A percentile compares a stretch with the other conserved stretches of the same genome.
Conservation (phyloP, 2,329 filamentous ascomycete genomes). For the Gyromitra esculenta region DNA sequence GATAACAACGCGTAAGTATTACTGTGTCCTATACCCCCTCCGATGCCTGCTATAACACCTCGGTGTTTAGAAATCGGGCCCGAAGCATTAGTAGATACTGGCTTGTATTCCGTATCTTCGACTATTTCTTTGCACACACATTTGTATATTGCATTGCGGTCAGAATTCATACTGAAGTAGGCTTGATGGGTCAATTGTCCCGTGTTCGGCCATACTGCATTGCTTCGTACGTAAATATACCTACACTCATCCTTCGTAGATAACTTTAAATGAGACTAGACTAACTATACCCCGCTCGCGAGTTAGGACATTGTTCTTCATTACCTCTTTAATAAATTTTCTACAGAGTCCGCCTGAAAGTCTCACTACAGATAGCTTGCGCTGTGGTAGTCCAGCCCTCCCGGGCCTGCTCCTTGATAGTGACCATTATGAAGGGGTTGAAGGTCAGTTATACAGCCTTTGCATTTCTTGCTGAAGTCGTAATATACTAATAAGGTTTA, state of each 20-base stretch:
- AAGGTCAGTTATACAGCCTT: background rate
- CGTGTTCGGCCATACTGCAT: background rate
- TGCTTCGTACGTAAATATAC: constrained; percentile 12
- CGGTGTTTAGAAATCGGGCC: background rate
- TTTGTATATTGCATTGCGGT: background rate
- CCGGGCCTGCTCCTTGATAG: background rate
- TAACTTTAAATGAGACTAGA: background rate
- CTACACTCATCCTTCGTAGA: background rate
- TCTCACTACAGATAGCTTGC: background rate
- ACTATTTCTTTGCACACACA: background rate
- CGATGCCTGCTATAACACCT: background rate
- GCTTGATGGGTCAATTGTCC: background rate
- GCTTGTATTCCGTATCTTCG: background rate
- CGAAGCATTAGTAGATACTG: background rate
- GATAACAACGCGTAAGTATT: background rate
- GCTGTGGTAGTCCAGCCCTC: background rate
- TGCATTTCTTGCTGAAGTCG: background rate
- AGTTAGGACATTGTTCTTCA: background rate
- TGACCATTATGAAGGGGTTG: background rate
- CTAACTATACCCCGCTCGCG: background rate
- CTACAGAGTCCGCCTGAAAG: background rate
- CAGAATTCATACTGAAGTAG: background rate
- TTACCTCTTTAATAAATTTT: background rate
- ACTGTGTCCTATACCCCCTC: background rate
- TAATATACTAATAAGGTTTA: background rate